A percentile compares a stretch with the other conserved stretches of the same genome.
Conservation (phyloP, 2,329 filamentous ascomycete species). For the Colletotrichum noveboracense region DNA sequence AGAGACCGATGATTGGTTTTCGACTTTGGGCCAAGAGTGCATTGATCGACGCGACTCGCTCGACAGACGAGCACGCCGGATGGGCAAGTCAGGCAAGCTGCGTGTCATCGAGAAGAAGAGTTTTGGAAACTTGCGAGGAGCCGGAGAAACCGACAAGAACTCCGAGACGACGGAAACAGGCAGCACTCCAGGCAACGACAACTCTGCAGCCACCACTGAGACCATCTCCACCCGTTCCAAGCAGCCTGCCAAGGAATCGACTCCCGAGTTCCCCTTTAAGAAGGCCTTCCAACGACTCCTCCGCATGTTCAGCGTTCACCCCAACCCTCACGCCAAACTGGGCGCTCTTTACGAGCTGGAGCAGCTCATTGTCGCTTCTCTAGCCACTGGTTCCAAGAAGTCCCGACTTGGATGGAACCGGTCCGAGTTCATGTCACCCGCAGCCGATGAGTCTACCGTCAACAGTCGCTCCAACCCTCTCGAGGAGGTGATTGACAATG, state of each 20-base stretch:
- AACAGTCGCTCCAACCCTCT: constrained; percentile 51
- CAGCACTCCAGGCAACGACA: constrained; percentile 46
- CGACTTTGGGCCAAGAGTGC: constrained; percentile 68
- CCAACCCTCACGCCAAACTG: constrained; percentile 87
- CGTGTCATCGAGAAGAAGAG: constrained; percentile 68
- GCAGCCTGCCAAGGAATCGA: constrained; percentile 35
- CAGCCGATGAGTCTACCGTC: constrained; percentile 36
- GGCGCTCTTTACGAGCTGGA: constrained; percentile 84
- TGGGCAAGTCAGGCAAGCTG: constrained; percentile 44
- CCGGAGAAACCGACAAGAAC: constrained; percentile 46
- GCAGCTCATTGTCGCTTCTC: constrained; percentile 77
- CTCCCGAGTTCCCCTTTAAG: constrained; percentile 76
- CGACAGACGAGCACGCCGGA: constrained; percentile 50
- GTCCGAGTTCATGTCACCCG: constrained; percentile 37
- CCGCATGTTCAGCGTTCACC: constrained; percentile 86
- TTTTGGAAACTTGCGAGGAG: constrained; percentile 66
- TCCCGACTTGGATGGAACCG: constrained; percentile 35
- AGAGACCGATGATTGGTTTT: constrained; percentile 91
- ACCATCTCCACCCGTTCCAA: constrained; percentile 37
- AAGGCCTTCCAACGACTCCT: constrained; percentile 81
- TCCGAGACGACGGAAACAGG: constrained; percentile 43
- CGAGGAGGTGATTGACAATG: constrained; percentile 73
- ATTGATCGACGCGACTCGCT: constrained; percentile 65
- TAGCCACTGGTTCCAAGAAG: constrained; percentile 37
- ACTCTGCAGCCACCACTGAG: constrained; percentile 41